Conservation (phyloP, 805 yeast genomes). For the Saturnispora sekii region DNA sequence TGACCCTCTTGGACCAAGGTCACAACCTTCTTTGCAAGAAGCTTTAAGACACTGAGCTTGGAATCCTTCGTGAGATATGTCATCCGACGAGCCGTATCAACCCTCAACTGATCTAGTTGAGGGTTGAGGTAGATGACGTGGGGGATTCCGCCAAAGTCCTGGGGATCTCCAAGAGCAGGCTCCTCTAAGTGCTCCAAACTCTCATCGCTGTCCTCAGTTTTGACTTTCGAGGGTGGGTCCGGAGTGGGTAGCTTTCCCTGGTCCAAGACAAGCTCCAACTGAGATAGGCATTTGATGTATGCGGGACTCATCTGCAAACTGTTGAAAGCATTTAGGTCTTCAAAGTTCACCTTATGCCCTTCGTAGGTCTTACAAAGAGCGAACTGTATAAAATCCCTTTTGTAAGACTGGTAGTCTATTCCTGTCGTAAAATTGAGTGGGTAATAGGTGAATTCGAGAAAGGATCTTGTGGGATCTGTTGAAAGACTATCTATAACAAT, state of each 20-base stretch:
- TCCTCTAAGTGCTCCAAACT: background rate
- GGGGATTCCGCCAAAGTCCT: background rate
- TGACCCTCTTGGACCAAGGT: constrained; percentile 4
- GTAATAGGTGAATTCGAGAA: constrained; percentile 7
- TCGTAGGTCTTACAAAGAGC: background rate
- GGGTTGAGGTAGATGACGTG: constrained; percentile 7
- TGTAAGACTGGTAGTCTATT: constrained; percentile 1
- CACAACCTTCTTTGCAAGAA: constrained; percentile 11
- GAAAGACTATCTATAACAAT: constrained; percentile 8
- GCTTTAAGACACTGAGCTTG: background rate
- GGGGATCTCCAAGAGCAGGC: background rate
- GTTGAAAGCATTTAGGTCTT: constrained; percentile 6
- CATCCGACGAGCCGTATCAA: background rate
- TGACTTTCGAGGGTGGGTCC: background rate
- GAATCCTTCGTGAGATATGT: background rate
- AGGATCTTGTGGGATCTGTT: constrained; percentile 10
- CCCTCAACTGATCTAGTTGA: constrained; percentile 5
- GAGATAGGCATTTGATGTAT: constrained; percentile 8
- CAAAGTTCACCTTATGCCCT: background rate
- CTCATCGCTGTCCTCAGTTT: background rate
- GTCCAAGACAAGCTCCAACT: background rate
- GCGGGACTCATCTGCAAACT: constrained; percentile 10
- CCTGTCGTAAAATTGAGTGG: constrained; percentile 4
- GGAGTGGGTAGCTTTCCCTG: background rate
- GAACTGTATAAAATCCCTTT: constrained; percentile 7